These are phyloP conservation scores for Mucor saturninus DNA, from an alignment of 371 early-diverging fungal species.

Conservation along the genomic window DNA sequence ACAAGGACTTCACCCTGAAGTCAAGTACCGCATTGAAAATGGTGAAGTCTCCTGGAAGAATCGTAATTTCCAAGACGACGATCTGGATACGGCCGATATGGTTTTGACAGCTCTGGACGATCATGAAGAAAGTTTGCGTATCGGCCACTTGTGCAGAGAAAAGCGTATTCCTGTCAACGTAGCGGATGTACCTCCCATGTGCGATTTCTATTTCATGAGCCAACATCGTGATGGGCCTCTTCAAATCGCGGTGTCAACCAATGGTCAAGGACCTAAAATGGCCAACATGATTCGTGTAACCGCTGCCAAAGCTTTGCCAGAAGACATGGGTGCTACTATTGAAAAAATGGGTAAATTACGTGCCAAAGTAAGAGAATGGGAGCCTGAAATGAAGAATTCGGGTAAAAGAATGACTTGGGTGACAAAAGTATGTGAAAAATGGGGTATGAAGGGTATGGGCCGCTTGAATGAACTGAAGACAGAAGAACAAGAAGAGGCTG, in stretches of 20 bases:
- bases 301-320: constrained; percentile 69
- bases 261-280: constrained; percentile 87
- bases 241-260: constrained; percentile 90
- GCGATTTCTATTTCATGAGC: constrained; percentile 94
- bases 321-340: constrained; percentile 71
- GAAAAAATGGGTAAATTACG: constrained; percentile 74
- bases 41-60: constrained; percentile 67
- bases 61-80: constrained; percentile 61
- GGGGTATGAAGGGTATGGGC: constrained; percentile 48
- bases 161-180: constrained; percentile 88
- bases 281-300: constrained; percentile 79
- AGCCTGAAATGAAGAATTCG: constrained; percentile 66
- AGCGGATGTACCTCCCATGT: constrained; percentile 88
- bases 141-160: constrained; percentile 69
- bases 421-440: constrained; percentile 66
- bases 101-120: constrained; percentile 85
- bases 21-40: constrained; percentile 61
- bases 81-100: constrained; percentile 68
- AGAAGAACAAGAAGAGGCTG: constrained; percentile 27
- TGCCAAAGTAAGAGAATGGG: constrained; percentile 68
- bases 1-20: constrained; percentile 67
- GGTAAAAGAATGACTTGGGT: constrained; percentile 87
- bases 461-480: constrained; percentile 30
- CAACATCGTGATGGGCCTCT: constrained; percentile 82
- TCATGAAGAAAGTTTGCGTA: constrained; percentile 69